Evolutionary conservation across 1,284 basidiomycete species (phyloP).

Genomic region (Sanghuangporus baumii): DNA sequence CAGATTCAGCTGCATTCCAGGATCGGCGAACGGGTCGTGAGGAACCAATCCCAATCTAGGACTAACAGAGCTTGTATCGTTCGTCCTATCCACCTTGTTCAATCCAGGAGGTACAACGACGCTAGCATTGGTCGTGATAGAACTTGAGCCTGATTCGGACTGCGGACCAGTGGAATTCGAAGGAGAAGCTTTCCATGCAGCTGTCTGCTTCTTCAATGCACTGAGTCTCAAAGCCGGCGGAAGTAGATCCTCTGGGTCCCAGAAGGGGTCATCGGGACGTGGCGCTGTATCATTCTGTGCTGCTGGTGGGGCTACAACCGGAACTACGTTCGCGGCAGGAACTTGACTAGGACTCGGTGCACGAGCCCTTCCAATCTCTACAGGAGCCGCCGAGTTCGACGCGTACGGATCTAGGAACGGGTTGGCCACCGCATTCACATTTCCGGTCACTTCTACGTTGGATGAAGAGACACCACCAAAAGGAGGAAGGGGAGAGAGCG

Average conservation of each 20-base stretch:
- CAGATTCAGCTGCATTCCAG: not conserved
- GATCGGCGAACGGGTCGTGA: constrained; percentile 3
- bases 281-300: not conserved
- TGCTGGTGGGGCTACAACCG: not conserved
- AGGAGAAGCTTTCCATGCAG: not conserved
- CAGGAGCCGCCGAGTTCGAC: not conserved
- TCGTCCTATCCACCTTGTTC: not conserved
- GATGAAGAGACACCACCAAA: not conserved
- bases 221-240: constrained; percentile 7
- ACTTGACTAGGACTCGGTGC: not conserved
- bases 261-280: constrained; percentile 9
- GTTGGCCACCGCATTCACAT: not conserved
- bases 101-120: not conserved
- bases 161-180: not conserved
- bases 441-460: not conserved
- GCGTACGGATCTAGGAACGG: not conserved
- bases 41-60: not conserved
- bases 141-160: not conserved
- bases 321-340: not conserved
- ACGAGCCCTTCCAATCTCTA: not conserved
- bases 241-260: constrained; percentile 11
- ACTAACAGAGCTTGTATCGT: not conserved
- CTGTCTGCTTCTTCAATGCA: not conserved
- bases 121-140: not conserved
- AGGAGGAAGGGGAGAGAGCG: not conserved